A percentile compares a stretch with the other conserved stretches of the same genome.
These are phyloP conservation scores for Colletotrichum incanum DNA, from an alignment of 2,329 filamentous ascomycete genomes.

Conservation along the genomic window DNA sequence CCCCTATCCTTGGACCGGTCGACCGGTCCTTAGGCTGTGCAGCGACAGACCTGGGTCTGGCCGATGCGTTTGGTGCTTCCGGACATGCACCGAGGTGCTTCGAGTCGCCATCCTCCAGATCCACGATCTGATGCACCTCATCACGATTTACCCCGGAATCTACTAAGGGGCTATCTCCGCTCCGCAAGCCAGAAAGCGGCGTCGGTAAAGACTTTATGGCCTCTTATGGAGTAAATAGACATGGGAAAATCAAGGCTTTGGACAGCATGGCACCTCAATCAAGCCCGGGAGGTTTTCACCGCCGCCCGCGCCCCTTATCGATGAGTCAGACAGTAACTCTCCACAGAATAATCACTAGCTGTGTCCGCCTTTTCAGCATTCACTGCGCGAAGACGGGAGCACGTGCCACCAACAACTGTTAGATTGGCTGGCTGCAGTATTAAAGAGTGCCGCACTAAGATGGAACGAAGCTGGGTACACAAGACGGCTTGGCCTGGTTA, in stretches of 20 bases:
- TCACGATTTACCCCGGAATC: conserved; percentile 30
- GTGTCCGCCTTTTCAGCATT: not conserved
- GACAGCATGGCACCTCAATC: not conserved
- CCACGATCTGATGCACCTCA: not conserved
- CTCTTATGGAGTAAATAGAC: too few species aligned
- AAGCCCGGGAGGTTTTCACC: too few species aligned
- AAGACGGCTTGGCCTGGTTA: not conserved
- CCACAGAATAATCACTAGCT: not conserved
- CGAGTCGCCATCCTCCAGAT: not conserved
- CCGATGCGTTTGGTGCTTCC: not conserved
- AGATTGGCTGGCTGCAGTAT: not conserved
- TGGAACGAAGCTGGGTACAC: not conserved
- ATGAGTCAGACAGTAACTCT: not conserved
- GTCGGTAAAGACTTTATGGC: too few species aligned
- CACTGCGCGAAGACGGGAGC: not conserved
- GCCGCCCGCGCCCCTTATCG: not conserved
- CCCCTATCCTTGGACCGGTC: conserved; percentile 29
- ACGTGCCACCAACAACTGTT: not conserved
- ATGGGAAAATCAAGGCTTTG: too few species aligned
- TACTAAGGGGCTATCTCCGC: not conserved
- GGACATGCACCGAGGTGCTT: not conserved
- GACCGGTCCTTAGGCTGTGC: not conserved
- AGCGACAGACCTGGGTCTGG: not conserved
- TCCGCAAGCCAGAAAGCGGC: not conserved
- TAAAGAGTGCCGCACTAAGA: too few species aligned